Base-by-base conservation (phyloP, 495 filamentous ascomycete species). In the Penicillium tannophilum region DNA sequence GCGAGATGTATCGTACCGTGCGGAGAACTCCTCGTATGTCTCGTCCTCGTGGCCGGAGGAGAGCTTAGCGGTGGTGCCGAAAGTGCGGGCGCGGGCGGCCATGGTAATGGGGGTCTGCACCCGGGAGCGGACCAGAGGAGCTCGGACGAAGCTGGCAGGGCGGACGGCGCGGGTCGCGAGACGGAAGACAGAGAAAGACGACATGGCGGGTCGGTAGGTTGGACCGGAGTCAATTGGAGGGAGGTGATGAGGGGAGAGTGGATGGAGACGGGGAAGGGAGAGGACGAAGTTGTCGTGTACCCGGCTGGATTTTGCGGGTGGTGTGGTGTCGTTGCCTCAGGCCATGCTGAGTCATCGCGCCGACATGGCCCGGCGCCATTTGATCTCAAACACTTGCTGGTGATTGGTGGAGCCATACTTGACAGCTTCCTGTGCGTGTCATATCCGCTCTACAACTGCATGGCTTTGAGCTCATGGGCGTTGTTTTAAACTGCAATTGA, bases 1-100 rank as follows among this genome's bases (percentile, higher is more conserved):
- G 51, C 55, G 50, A 50, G 59, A 42, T 43, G 45, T 49, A 50
- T 64, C 91, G 77, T 90, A 98, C 94, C 94, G 92, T 67, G 92
- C 90, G 77, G 90, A 91, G 78, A 99, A 99, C 83, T 99, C 92
- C 84, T 99, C 94, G 70, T 94, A 99, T 69, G 86, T 97, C 87
- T 99, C 86, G 63, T 89, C 94, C 74, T 93, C 89, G 73, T 91
- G 86, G 52, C 81, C 81, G 69, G 74, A 76, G 55, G 75, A 74
- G 68, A 80, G 79, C 73, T 82, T 76, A 72, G 75, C 77, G 69
- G 85, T 82, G 68, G 86, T 89, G 82, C 86, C 89, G 84, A 90
- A 90, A 79, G 76, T 82, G 76, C 75, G 80, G 72, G 73, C 68
- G 62, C 82, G 74, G 66, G 71, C 74, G 67, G 80, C 67, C 63